Base-by-base conservation (phyloP, 345 rosid species). In the Aquilaria malaccensis region DNA sequence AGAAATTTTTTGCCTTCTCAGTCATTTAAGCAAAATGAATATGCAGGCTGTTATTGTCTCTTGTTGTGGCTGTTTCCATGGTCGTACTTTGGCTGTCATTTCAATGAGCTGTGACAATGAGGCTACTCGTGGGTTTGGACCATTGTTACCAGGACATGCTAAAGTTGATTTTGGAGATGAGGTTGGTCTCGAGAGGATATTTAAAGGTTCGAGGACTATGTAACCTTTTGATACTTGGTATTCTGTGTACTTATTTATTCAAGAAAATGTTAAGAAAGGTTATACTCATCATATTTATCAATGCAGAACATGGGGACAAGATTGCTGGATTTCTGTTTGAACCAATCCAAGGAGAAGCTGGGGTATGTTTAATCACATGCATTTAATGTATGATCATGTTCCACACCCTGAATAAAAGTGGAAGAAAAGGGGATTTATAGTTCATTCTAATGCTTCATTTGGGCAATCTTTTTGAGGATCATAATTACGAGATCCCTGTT, bases 31-130 rank as follows among this genome's bases (percentile, higher is more conserved):
- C 43, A 37, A 37, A 37, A 37, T 37, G 7, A 37, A 10, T 56
- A 51, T 75, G 61, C 89, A 93, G 98, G 99, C 81, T 64, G 69
- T 90, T 59, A 88, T 94, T 33, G 89, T 94, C 69, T 94, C 99
- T 56, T 90, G 96, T 66, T 88, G 99, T 70, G 96, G 99, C 31
- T 94, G 99, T 81, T 94, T 94, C 70, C 99, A 90, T 66, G 99
- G 99, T 47, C 99, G 96, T 72, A 94, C 99, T 15, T 65, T 94
- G 68, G 99, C 85, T 58, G 89, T 74, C 67, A 83, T 94, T 62
- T 94, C 99, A 64, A 90, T 94, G 99, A 94, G 99, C 71, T 94
- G 99, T 79, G 99, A 94, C 86, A 87, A 85, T 67, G 96, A 94
- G 60, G 96, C 99, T 62, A 90, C 95, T 37, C 84, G 83, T 50